Evolutionary conservation across 805 yeast species (phyloP).

Genomic region (Millerago galiae): DNA sequence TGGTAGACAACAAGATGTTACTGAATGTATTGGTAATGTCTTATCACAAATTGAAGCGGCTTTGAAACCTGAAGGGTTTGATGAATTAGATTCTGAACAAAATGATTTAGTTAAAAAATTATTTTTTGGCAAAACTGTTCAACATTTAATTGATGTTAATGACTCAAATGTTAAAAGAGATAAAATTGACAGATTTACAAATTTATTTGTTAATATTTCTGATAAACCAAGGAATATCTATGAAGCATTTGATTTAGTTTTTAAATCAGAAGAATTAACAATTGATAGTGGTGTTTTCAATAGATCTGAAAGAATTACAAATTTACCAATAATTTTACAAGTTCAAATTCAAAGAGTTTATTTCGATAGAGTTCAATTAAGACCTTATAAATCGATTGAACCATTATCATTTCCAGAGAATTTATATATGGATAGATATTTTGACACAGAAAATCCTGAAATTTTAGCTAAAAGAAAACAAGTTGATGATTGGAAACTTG

Average conservation of each 20-base stretch:
- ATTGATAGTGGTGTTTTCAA: constrained; percentile 67
- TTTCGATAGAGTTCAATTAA: constrained; percentile 65
- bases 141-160: constrained; percentile 53
- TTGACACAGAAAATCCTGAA: constrained; percentile 56
- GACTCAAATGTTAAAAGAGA: constrained; percentile 33
- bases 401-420: constrained; percentile 76
- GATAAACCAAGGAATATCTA: constrained; percentile 86
- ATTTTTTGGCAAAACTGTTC: constrained; percentile 83
- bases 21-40: constrained; percentile 95
- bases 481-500: constrained; percentile 53
- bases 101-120: constrained; percentile 70
- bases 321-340: constrained; percentile 78
- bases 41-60: constrained; percentile 88
- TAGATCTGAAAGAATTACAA: constrained; percentile 63
- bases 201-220: constrained; percentile 77
- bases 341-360: constrained; percentile 92
- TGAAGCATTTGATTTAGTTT: constrained; percentile 83
- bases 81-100: constrained; percentile 71
- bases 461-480: constrained; percentile 49
- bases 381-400: constrained; percentile 76
- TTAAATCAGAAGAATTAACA: constrained; percentile 60
- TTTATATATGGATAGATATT: constrained; percentile 81
- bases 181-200: constrained; percentile 69
- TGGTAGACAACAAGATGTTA: constrained; percentile 95
- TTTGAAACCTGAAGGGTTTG: constrained; percentile 56